Evolutionary conservation across 1,139 yeast genomes (phyloP).

Genomic region (Kurtzmaniella quercitrusa): DNA sequence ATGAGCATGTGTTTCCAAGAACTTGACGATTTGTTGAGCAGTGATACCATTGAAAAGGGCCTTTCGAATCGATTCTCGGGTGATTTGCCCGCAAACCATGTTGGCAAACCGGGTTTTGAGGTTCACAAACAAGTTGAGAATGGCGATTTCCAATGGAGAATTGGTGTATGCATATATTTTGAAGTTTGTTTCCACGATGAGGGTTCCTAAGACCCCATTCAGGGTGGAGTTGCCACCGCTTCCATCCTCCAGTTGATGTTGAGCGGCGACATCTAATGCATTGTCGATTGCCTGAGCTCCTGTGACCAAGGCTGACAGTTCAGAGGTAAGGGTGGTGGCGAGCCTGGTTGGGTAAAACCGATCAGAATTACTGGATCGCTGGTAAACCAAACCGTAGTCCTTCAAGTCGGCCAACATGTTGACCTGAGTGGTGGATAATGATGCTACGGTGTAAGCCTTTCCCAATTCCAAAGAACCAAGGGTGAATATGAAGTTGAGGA

Average conservation of each 20-base stretch:
- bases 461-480: constrained; percentile 91
- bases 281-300: constrained; percentile 70
- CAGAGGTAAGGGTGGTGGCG: constrained; percentile 89
- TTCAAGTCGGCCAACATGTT: constrained; percentile 85
- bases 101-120: constrained; percentile 81
- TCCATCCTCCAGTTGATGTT: constrained; percentile 12
- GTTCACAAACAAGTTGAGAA: constrained; percentile 81
- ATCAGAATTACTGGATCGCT: constrained; percentile 53
- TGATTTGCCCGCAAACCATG: constrained; percentile 89
- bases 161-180: constrained; percentile 91
- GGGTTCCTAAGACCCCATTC: constrained; percentile 46
- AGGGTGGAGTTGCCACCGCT: constrained; percentile 20
- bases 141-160: constrained; percentile 93
- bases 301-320: constrained; percentile 61
- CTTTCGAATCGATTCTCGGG: constrained; percentile 83
- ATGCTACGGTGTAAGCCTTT: constrained; percentile 69
- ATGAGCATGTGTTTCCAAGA: constrained; percentile 89
- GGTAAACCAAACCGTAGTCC: constrained; percentile 90
- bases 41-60: constrained; percentile 89
- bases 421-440: constrained; percentile 74
- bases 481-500: constrained; percentile 86
- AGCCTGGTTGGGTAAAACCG: constrained; percentile 87
- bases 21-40: constrained; percentile 89
- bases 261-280: constrained; percentile 41
- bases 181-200: constrained; percentile 90